Base-by-base conservation (phyloP, 305 asterid species). In the Salvia sclarea region DNA sequence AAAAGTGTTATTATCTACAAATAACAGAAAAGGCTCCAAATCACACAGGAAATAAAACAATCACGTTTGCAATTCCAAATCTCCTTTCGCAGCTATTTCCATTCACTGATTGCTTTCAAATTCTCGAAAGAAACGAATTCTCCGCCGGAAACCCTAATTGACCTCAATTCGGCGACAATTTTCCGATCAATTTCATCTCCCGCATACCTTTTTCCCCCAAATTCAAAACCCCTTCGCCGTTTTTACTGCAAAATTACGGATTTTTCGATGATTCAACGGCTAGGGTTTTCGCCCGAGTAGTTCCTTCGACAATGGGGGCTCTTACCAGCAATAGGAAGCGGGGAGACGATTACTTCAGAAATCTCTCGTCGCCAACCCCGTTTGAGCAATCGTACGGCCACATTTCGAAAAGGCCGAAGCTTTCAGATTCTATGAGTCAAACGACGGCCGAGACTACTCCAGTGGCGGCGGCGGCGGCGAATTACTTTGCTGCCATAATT, bases 281-380 rank as follows among this genome's bases (percentile, higher is more conserved):
- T 68, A 68, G 75, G 76, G 76, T 60, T 53, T 49, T n/a, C 61
- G 43, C 61, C 70, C 35, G 13, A 17, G 37, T 44, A 61, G 50
- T 63, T 5, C 21, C 13, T 67, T 66, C 43, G 25, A 24, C 25
- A 57, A 90, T 88, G 97, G 95, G 94, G 33, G 90, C 83, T 41
- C 73, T 80, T 61, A 80, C 90, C 68, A 71, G 63, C 63, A 76
- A 66, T 24, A 75, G 91, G 35, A 86, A 84, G 81, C 87, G 94
- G 1, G 73, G 78, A 2, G 79, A 77, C 48, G 88, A 80, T 55
- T 68, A 45, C 43, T 66, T 35, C 81, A 73, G 54, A 63, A 67
- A 69, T 11, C 57, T n/a, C 47, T 38, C 76, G 8, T 44, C 10
- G 69, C 58, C 83, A 4, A 72, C 69, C 17, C 62, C 58, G 21